Evolutionary conservation across 306 rosid species (phyloP).

Genomic region (Dryas octopetala): DNA sequence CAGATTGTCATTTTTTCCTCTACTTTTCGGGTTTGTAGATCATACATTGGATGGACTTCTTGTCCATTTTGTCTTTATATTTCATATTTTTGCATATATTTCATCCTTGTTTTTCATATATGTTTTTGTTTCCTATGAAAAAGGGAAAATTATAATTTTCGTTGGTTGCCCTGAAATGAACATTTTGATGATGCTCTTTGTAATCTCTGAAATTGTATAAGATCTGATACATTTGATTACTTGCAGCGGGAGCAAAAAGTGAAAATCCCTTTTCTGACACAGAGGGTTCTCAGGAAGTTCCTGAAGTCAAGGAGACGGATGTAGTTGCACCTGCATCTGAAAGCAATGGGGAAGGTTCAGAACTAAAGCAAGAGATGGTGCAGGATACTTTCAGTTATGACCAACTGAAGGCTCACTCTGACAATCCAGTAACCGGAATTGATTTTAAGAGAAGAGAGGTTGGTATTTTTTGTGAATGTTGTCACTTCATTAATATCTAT

Average conservation of each 20-base stretch:
- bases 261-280: constrained; percentile 53
- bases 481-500: constrained; percentile 4
- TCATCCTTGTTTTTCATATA: background rate
- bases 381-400: constrained; percentile 65
- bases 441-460: constrained; percentile 95
- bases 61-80: background rate
- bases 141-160: background rate
- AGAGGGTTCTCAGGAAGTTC: constrained; percentile 59
- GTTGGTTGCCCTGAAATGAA: constrained; percentile 6
- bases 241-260: constrained; percentile 51
- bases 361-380: constrained; percentile 52
- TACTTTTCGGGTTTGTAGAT: background rate
- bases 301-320: constrained; percentile 56
- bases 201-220: constrained; percentile 6
- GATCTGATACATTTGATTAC: constrained; percentile 31
- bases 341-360: constrained; percentile 47
- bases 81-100: background rate
- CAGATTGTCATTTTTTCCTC: background rate
- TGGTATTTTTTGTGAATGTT: constrained; percentile 28
- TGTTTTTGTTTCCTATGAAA: background rate
- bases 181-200: no score
- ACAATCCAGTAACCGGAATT: constrained; percentile 73
- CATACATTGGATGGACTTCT: background rate
- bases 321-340: constrained; percentile 50
- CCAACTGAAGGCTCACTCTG: constrained; percentile 83